Evolutionary conservation across 2,329 filamentous ascomycete species (phyloP), one percentile per base, ranked within the genome.

Genomic region (Lachnellula occidentalis): DNA sequence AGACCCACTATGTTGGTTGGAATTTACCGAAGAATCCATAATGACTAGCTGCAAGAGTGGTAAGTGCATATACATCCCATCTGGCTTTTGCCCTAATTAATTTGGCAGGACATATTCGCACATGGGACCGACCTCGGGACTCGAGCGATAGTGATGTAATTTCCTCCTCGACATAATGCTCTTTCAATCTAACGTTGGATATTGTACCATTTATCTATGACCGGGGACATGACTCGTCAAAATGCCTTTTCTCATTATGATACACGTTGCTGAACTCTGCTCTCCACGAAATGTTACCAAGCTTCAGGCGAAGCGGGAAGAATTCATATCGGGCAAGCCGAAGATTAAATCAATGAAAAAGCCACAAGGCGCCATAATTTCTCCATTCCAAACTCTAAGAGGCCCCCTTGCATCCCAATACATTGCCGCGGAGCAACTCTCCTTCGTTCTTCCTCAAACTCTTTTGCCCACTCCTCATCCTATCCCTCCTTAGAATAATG

Each of bases 11-110:
- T 89, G 84, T 70, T 96, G 92, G 87, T 73, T 99, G 39, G 88
- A 86, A n/a, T 99, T 99, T 66, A 92, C 92, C 52, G 87, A 96
- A 69, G 86, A 95, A 65, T 87, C 87, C 59, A 96, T 99, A 62
- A 85, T 97, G 67, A 96, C 91, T 36, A 90, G 90, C 62, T 96
- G 91, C 73, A 88, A 90, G 68, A 88, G 86, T 73, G 92, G 92
- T 95, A 76, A 71, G 86, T 77, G 46, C 45, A 36, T 50, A 6
- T n/a, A 43, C 4, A 19, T 5, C 12, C 11, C 12, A 43, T 5
- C 41, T 19, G 19, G 21, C 19, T 14, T 22, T 17, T 19, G 14
- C 21, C 22, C 14, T 31, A 31, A 27, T 9, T 12, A 31, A 31
- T 31, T 39, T 39, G 36, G 15, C 41, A 60, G 64, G 64, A 22